Evolutionary conservation across 2,329 filamentous ascomycete species (phyloP).

Genomic region (Tolypocladium sp.): DNA sequence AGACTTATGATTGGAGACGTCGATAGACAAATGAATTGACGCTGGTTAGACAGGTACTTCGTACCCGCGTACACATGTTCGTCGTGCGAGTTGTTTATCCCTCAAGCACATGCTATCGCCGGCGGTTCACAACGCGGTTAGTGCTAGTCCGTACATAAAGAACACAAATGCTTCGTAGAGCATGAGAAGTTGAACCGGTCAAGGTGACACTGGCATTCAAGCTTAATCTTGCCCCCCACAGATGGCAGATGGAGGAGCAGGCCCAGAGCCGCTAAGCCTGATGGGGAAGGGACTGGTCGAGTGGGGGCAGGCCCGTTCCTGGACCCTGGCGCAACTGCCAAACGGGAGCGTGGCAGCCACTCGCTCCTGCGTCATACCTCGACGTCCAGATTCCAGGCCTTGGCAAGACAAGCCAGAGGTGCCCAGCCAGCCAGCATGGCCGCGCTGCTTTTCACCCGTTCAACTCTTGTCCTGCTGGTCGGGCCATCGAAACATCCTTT

Average conservation of each 20-base stretch:
- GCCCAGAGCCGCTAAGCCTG: neutral
- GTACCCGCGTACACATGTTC: no score
- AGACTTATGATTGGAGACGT: slow-evolving; percentile 9
- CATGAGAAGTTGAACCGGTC: no score
- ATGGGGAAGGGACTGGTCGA: neutral
- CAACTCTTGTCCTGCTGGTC: slow-evolving; percentile 5
- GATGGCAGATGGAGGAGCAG: neutral
- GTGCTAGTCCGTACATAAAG: no score
- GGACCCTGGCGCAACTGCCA: slow-evolving; percentile 5
- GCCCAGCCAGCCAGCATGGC: neutral
- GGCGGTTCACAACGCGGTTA: no score
- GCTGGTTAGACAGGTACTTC: neutral
- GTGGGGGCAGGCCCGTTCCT: slow-evolving; percentile 1
- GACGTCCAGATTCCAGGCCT: neutral
- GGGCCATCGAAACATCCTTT: slow-evolving; percentile 1
- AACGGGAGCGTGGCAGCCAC: neutral
- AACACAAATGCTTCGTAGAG: no score
- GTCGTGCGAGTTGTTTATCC: no score
- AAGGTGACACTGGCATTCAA: no score
- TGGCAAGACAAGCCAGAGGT: neutral
- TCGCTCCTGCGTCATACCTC: slow-evolving; percentile 9
- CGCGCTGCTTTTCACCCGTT: neutral
- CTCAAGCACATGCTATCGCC: no score
- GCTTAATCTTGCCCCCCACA: neutral
- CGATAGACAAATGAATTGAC: slow-evolving; percentile 12